These are phyloP conservation scores for Trichoderma sp. DNA, from an alignment of 2,329 filamentous ascomycete species.

Conservation along the genomic window DNA sequence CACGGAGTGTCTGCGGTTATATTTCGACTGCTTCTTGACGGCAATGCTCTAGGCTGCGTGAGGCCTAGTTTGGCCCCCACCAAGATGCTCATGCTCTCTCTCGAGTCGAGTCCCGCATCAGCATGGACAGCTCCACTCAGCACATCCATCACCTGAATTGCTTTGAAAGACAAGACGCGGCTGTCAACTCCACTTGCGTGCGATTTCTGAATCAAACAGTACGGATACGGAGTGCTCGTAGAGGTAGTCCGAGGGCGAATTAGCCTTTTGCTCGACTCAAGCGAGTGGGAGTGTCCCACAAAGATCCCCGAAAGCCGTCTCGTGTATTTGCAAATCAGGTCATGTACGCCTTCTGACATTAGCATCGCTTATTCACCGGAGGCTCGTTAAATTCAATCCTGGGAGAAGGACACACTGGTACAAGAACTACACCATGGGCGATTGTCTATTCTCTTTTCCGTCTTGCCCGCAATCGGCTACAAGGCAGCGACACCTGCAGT, in stretches of 20 bases:
- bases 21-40: slow-evolving; percentile 9
- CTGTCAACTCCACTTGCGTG: not conserved
- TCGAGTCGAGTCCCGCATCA: not conserved
- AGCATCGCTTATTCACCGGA: not conserved
- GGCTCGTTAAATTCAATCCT: not conserved
- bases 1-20: slow-evolving; percentile 16
- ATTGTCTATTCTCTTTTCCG: not conserved
- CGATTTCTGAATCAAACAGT: not conserved
- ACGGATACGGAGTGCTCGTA: not conserved
- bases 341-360: not conserved
- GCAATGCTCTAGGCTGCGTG: not conserved
- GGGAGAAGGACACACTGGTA: not conserved
- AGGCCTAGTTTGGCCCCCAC: slow-evolving; percentile 9
- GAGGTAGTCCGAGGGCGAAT: not conserved
- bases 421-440: not conserved
- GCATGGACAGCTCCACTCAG: not conserved
- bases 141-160: not conserved
- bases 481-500: not conserved
- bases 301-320: not conserved
- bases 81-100: not conserved
- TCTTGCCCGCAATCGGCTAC: not conserved
- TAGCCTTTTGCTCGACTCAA: not conserved
- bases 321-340: not conserved
- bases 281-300: not conserved
- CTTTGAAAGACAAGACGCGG: not conserved